Percentiles rank a stretch among this genome's conserved stretches.
Evolutionary conservation across 31 red algal genomes (phyloP).

Genomic region (Asparagopsis taxiformis): DNA sequence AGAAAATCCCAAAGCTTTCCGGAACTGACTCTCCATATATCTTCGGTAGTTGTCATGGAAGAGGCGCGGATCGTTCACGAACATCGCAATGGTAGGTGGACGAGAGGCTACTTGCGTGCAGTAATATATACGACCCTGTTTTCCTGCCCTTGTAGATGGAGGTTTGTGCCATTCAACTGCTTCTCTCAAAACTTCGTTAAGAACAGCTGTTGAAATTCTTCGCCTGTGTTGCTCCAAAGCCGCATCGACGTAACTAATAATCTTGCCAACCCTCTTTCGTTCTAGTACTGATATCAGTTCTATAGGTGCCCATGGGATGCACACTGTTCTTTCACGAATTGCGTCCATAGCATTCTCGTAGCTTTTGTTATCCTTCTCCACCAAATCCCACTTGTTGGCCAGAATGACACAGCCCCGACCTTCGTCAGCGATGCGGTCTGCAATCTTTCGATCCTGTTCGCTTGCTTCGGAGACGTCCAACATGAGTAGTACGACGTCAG

Average conservation of each 20-base stretch:
- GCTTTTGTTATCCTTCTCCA: constrained; percentile 77
- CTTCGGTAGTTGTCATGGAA: constrained; percentile 92
- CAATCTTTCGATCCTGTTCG: constrained; percentile 91
- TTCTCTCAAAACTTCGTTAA: constrained; percentile 90
- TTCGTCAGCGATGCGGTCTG: constrained; percentile 85
- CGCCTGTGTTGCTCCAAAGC: constrained; percentile 84
- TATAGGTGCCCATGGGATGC: constrained; percentile 76
- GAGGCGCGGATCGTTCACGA: constrained; percentile 88
- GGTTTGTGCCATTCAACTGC: constrained; percentile 91
- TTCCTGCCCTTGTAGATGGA: constrained; percentile 52
- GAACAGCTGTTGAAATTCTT: constrained; percentile 80
- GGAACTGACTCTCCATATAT: constrained; percentile 81
- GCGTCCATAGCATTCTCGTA: constrained; percentile 53
- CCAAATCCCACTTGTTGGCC: constrained; percentile 96
- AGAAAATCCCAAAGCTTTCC: constrained; percentile 80
- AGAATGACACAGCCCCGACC: constrained; percentile 87
- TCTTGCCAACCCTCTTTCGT: constrained; percentile 59
- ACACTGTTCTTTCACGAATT: constrained; percentile 63
- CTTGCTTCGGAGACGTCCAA: constrained; percentile 75
- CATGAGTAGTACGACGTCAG: constrained; percentile 90
- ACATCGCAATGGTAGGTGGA: constrained; percentile 95
- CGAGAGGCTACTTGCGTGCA: constrained; percentile 86
- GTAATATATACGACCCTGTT: constrained; percentile 92
- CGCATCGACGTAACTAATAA: constrained; percentile 66
- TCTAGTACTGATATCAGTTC: constrained; percentile 74